phyloP scores from a whole-genome alignment of 352 stramenopile species.

The Pythium insidiosum region DNA sequence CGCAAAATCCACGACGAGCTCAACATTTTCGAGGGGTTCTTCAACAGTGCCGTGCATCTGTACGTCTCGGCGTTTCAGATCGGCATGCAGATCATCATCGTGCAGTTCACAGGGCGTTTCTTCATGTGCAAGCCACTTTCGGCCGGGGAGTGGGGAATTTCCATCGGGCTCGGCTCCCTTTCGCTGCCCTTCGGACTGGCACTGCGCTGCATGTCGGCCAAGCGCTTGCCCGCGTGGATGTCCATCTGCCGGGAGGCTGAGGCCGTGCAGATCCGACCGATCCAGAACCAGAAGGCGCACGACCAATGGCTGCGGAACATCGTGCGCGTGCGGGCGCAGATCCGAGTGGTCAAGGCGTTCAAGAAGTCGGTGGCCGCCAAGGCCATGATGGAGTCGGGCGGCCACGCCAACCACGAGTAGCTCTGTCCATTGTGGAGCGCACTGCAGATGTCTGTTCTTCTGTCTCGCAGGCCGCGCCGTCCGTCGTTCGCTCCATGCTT shows the following conservation, averaged over 20 bases:
- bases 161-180: constrained; percentile 32
- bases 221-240: constrained; percentile 39
- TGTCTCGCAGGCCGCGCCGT: no score
- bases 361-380: constrained; percentile 25
- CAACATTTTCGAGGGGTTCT: constrained; percentile 92
- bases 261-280: constrained; percentile 21
- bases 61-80: constrained; percentile 88
- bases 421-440: no score
- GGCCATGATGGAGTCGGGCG: constrained; percentile 10
- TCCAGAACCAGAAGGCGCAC: constrained; percentile 9
- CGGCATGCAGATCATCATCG: constrained; percentile 91
- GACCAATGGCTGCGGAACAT: no score
- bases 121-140: constrained; percentile 56
- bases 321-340: no score
- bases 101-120: constrained; percentile 87
- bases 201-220: constrained; percentile 41
- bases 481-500: no score
- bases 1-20: constrained; percentile 82
- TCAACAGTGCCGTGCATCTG: constrained; percentile 90
- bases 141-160: constrained; percentile 38
- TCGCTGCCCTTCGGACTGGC: constrained; percentile 42
- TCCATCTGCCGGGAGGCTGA: constrained; percentile 45
- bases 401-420: no score
- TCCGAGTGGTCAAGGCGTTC: constrained; percentile 21
- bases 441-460: no score